A percentile compares a stretch with the other conserved stretches of the same genome.
phyloP scores from a whole-genome alignment of 306 rosid genomes.

The Prinsepia uniflora region DNA sequence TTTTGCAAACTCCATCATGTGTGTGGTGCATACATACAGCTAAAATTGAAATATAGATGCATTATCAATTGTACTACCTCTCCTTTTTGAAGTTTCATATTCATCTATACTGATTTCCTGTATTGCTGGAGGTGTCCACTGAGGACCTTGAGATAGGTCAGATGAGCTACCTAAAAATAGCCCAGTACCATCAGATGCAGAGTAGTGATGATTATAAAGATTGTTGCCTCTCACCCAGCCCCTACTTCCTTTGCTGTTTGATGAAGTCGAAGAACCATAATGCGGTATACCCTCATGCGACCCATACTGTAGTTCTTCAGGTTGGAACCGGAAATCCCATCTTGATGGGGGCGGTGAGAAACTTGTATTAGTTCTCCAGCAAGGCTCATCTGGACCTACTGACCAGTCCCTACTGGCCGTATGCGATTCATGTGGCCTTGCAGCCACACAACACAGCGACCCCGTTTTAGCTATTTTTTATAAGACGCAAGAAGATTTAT shows the following conservation, averaged over 20 bases:
- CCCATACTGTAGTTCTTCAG: conserved; percentile 62
- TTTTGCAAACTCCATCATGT: background rate
- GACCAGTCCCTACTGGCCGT: conserved; percentile 93
- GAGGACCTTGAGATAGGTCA: conserved; percentile 78
- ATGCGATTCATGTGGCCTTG: conserved; percentile 97
- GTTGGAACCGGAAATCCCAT: conserved; percentile 83
- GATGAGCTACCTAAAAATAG: conserved; percentile 64
- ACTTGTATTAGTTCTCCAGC: conserved; percentile 90
- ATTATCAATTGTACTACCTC: conserved; percentile 44
- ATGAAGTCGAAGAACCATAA: conserved; percentile 61
- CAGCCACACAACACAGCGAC: conserved; percentile 99
- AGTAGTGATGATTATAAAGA: conserved; percentile 61
- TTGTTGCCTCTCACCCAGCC: conserved; percentile 72
- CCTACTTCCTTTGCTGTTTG: conserved; percentile 60
- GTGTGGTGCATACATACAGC: background rate
- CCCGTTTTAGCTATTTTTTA: conserved; percentile 90
- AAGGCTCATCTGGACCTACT: conserved; percentile 78
- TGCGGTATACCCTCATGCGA: conserved; percentile 50
- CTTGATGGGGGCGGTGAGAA: conserved; percentile 66
- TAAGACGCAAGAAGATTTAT: conserved; percentile 30
- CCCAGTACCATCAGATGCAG: conserved; percentile 78
- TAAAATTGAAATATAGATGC: background rate
- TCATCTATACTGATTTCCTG: conserved; percentile 82
- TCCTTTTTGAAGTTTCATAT: conserved; percentile 48
- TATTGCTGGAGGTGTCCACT: conserved; percentile 67